Base-by-base conservation (phyloP, 331 rosid species). In the Phaseolus coccineus region DNA sequence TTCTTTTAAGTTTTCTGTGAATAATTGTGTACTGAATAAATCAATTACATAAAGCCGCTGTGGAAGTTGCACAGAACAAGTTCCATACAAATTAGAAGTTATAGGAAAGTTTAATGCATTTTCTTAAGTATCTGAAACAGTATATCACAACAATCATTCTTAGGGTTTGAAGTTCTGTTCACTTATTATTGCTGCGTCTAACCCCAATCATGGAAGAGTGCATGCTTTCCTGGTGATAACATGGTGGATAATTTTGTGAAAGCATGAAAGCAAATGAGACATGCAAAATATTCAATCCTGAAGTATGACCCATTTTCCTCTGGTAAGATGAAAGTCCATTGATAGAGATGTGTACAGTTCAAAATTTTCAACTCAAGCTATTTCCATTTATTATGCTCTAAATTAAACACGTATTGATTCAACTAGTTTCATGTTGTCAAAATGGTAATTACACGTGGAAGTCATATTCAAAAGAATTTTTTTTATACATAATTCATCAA, bases 151-250 rank as follows among this genome's bases (percentile, higher is more conserved):
- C 13, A 22, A 44, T 44, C 24, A 13, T 46, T 27, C n/a, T 7
- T 13, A 24, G 40, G 40, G 33, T 27, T 69, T 69, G 56, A 12
- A 64, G 6, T 15, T 2, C 47, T 33, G 27, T 12, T 63, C 12
- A 7, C 10, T 24, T 0, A 24, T 6, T 1, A 24, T 12, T 44
- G 24, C 13, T 66, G 52, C n/a, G 19, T 42, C 39, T 11, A 24
- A 44, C 13, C 68, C 78, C 14, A 39, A 57, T 73, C 31, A n/a
- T 51, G 66, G 58, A 67, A 40, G 33, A 40, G 66, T 68, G 69
- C 47, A 67, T 77, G 59, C 28, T 56, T 19, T 53, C 81, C 46
- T 61, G 77, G 78, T 19, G 22, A 0, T 61, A 14, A 64, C 55
- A 25, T 52, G 66, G 51, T 80, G 66, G 65, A 27, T 69, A 48